Conservation (phyloP, 2,329 filamentous ascomycete genomes). For the Botryotinia convoluta region DNA sequence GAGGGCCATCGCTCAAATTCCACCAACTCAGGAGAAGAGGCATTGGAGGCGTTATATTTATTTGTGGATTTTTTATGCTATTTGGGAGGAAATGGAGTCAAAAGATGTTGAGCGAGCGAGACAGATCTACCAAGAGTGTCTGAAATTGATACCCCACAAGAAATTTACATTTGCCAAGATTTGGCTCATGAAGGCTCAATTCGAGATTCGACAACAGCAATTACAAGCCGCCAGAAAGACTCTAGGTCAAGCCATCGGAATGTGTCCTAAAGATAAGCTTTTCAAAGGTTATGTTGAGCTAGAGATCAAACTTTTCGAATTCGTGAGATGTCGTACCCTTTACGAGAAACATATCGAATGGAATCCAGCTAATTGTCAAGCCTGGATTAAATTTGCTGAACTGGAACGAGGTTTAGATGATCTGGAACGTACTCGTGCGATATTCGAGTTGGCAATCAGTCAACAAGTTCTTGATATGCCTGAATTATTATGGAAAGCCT, state of each 20-base stretch:
- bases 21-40: constrained; percentile 91
- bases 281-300: constrained; percentile 93
- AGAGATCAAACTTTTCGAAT: constrained; percentile 92
- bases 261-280: constrained; percentile 93
- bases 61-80: constrained; percentile 94
- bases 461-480: constrained; percentile 93
- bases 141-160: constrained; percentile 88
- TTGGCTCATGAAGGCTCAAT: constrained; percentile 91
- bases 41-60: constrained; percentile 98
- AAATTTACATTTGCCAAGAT: constrained; percentile 97
- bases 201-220: constrained; percentile 85
- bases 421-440: constrained; percentile 79
- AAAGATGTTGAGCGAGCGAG: constrained; percentile 75
- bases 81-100: constrained; percentile 89
- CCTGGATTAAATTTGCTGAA: constrained; percentile 96
- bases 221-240: constrained; percentile 81
- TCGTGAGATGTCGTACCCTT: constrained; percentile 82
- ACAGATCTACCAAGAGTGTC: constrained; percentile 86
- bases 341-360: constrained; percentile 94
- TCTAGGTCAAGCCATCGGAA: constrained; percentile 83
- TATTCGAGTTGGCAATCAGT: constrained; percentile 85
- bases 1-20: constrained; percentile 90
- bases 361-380: constrained; percentile 85
- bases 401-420: constrained; percentile 90
- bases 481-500: constrained; percentile 94